These are phyloP conservation scores for Thermothelomyces thermophilus DNA, from an alignment of 2,329 filamentous ascomycete species.

Conservation along the genomic window DNA sequence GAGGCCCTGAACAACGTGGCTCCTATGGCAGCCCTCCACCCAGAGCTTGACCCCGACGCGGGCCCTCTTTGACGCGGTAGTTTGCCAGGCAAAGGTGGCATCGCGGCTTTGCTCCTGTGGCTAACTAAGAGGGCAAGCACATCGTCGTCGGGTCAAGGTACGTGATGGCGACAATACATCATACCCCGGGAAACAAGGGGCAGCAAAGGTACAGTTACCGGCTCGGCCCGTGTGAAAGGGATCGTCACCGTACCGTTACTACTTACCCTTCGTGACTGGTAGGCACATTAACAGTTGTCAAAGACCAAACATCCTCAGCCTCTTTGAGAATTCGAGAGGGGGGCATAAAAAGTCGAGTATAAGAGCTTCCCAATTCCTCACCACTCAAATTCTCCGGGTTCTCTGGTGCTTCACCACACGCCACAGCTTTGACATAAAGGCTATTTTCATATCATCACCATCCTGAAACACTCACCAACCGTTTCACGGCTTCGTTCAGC, in stretches of 20 bases:
- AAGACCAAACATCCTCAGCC: background rate
- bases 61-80: constrained; percentile 24
- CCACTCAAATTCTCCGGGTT: no score
- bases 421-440: no score
- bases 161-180: constrained; percentile 18
- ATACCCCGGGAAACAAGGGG: constrained; percentile 3
- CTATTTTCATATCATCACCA: no score
- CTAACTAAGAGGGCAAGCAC: constrained; percentile 8
- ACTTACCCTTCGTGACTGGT: background rate
- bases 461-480: no score
- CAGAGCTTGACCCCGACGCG: constrained; percentile 15
- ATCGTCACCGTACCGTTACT: background rate
- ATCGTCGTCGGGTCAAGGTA: constrained; percentile 14
- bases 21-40: constrained; percentile 27
- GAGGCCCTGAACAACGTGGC: constrained; percentile 32
- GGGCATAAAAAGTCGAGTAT: constrained; percentile 5
- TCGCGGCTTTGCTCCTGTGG: constrained; percentile 1
- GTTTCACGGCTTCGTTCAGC: no score
- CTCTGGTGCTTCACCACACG: no score
- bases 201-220: constrained; percentile 1
- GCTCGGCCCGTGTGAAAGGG: background rate
- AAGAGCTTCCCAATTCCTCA: background rate
- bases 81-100: constrained; percentile 25
- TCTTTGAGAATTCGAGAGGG: background rate
- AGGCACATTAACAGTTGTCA: constrained; percentile 2